Evolutionary conservation across 2,329 filamentous ascomycete genomes (phyloP), one percentile per base, ranked within the genome.

Genomic region (Sarocladiaceae sp.): DNA sequence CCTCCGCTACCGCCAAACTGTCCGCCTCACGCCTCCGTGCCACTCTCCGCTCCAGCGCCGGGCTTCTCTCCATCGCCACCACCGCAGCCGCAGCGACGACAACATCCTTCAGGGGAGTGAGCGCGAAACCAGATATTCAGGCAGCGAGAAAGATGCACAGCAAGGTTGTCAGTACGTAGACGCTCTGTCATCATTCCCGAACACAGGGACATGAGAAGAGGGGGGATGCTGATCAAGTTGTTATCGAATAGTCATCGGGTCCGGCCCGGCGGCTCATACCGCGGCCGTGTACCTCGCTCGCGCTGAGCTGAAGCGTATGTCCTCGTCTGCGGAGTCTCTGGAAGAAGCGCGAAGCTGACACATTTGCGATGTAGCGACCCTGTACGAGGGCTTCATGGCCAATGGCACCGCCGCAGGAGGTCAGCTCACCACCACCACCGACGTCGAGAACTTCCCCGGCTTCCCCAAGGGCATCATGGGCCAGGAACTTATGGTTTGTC

Each of bases 381-480:
- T 98, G 55, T 98, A 97, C 64, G 93, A 98, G 72, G 93, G 93
- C 56, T 95, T 98, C 78, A 82, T 98, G 65, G 93, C 93, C 57
- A 93, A 96, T 61, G 93, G 91, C 59, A 95, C 94, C 58, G 93
- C 93, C 6, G 88, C 93, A 34, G 93, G 93, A 55, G 93, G 93
- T 47, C 93, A 98, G 75, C 77, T 98, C 55, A 98, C 94, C 45
- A 98, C 94, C 20, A 98, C 93, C 45, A 97, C 95, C 58, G 94
- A 98, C 55, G 82, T 98, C 48, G 93, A 98, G 74, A 98, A 98
- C 78, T 98, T 85, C 69, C 93, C 93, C 20, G 93, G 93, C 39
- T 98, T 97, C 72, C 85, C 87, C 58, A 79, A 87, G 57, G 86
- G 84, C 51, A 89, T 98, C 63, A 85, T 88, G 68, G 93, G 93